Evolutionary conservation across 2,329 filamentous ascomycete species (phyloP).

Genomic region (Didymella lethalis): DNA sequence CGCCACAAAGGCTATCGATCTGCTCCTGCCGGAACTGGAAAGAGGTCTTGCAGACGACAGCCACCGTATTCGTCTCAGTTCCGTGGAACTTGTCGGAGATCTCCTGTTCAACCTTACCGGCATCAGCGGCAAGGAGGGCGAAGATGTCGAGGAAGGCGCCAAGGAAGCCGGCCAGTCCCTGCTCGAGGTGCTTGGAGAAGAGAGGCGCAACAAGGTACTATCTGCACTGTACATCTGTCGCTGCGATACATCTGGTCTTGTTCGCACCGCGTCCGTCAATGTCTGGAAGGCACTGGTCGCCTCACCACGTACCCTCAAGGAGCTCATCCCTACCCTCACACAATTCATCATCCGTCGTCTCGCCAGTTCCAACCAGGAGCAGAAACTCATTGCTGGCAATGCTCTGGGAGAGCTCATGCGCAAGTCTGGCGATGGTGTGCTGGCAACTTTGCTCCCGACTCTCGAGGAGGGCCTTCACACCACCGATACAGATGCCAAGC

Average conservation of each 20-base stretch:
- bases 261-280: constrained; percentile 85
- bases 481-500: constrained; percentile 89
- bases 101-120: constrained; percentile 97
- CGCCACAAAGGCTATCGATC: constrained; percentile 90
- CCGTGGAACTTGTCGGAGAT: constrained; percentile 95
- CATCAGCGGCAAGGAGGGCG: constrained; percentile 79
- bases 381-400: constrained; percentile 98
- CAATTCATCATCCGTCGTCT: constrained; percentile 93
- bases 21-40: constrained; percentile 92
- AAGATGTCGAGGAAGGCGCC: constrained; percentile 79
- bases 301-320: constrained; percentile 89
- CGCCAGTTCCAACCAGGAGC: constrained; percentile 96
- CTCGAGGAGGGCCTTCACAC: constrained; percentile 92
- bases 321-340: constrained; percentile 91
- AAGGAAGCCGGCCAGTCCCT: constrained; percentile 92
- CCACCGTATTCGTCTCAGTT: constrained; percentile 97
- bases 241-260: constrained; percentile 91
- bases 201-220: constrained; percentile 95
- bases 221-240: constrained; percentile 98
- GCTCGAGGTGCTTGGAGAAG: constrained; percentile 90
- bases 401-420: constrained; percentile 95
- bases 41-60: constrained; percentile 96
- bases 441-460: constrained; percentile 86
- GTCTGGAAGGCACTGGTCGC: constrained; percentile 98
- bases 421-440: constrained; percentile 92